Evolutionary conservation across 257 asterid genomes (phyloP), one percentile per base, ranked within the genome.

Genomic region (Solanum chaucha): DNA sequence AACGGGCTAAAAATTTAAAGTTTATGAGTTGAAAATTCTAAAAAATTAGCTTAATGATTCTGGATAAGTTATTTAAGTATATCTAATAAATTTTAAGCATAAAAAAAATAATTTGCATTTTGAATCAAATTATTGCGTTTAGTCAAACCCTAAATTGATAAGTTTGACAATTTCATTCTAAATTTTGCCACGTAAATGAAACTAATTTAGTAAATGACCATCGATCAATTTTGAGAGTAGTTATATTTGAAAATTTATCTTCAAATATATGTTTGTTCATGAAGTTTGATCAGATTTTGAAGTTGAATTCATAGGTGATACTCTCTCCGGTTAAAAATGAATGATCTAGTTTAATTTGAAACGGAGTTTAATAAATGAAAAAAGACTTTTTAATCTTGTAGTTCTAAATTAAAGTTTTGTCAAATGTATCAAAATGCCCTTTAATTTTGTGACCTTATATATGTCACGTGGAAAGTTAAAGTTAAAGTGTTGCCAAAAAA

Each of bases 241-340:
- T 2, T 55, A 55, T 0, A 55, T 55, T 55, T 55, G 10, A 0
- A 55, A 6, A 0, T 1, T 19, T 55, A 0, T 6, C 10, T 55
- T 55, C 0, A 7, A 48, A 58, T 1, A 58, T 58, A 1, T 6
- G 10, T 3, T 58, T 58, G 26, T 7, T 58, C 65, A 58, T 58
- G 4, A 58, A 58, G 19, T 58, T 58, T 55, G 64, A 55, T 17
- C 4, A 55, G 2, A 51, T 17, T 17, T 55, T 55, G 8, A 17
- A 55, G 5, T 51, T 15, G 22, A 44, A 44, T 44, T 44, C 51
- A 44, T 44, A 44, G 15, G 5, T 44, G 51, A 44, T 11, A 44
- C 2, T 11, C 0, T 0, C 17, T 44, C 0, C 17, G 17, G 0
- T 44, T 44, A 44, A 44, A 44, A 4, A 44, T 0, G 6, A 44